Conservation (phyloP, 1,284 basidiomycete species). For the Ustilago loliicola region DNA sequence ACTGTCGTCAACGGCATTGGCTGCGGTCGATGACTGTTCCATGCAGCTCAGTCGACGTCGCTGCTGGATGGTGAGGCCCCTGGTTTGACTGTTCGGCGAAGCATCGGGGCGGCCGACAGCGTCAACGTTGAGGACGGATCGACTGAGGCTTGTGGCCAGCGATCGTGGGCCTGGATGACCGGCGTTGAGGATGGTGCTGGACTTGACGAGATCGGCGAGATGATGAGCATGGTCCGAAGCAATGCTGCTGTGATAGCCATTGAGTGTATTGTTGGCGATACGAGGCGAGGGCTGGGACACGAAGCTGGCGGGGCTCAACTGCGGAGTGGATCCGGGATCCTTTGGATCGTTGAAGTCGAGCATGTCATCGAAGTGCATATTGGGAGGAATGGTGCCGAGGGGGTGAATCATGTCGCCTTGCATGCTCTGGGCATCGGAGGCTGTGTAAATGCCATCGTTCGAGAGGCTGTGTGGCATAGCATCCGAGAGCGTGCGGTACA, state of each 20-base stretch:
- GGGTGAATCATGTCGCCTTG: conserved; percentile 28
- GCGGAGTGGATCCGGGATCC: conserved; percentile 21
- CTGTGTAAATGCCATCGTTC: conserved; percentile 13
- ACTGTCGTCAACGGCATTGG: not conserved
- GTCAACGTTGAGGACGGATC: conserved; percentile 41
- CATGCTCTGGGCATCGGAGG: conserved; percentile 29
- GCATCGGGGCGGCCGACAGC: conserved; percentile 28
- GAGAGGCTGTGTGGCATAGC: conserved; percentile 25
- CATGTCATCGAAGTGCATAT: conserved; percentile 26
- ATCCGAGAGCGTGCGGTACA: conserved; percentile 10
- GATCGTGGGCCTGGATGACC: conserved; percentile 47
- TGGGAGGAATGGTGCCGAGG: conserved; percentile 25
- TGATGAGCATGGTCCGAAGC: conserved; percentile 44
- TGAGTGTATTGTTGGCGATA: conserved; percentile 31
- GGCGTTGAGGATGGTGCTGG: conserved; percentile 31
- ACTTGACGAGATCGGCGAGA: conserved; percentile 43
- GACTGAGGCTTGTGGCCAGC: conserved; percentile 45
- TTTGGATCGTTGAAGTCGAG: conserved; percentile 15
- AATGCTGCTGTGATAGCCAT: conserved; percentile 46
- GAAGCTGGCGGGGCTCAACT: conserved; percentile 35
- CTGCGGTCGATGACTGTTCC: not conserved
- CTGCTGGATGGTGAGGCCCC: conserved; percentile 49
- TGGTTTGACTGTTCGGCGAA: not conserved
- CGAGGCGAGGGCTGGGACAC: conserved; percentile 31
- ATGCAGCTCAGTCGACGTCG: conserved; percentile 45